Evolutionary conservation across 192 early-diverging fungal species (phyloP).

Genomic region (Entomortierella lignicola): DNA sequence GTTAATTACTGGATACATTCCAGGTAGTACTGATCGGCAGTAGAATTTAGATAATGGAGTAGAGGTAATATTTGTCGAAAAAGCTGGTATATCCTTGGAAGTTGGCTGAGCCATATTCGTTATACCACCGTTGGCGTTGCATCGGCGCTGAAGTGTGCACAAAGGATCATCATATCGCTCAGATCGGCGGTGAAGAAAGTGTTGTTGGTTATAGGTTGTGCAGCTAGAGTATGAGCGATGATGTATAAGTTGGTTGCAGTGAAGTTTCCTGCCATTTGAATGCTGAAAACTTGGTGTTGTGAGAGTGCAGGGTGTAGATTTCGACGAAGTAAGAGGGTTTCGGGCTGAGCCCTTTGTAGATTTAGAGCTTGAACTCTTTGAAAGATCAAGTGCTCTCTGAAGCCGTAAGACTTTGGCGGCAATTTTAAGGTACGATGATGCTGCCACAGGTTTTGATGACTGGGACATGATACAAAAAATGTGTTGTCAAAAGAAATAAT

Average conservation of each 20-base stretch:
- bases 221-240: constrained; percentile 3
- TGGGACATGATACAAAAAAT: background rate
- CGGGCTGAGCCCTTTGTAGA: constrained; percentile 18
- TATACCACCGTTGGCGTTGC: constrained; percentile 3
- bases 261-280: constrained; percentile 35
- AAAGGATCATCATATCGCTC: constrained; percentile 24
- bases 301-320: constrained; percentile 9
- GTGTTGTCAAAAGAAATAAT: background rate
- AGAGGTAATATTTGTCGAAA: too few species aligned
- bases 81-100: constrained; percentile 4
- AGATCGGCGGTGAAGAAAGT: constrained; percentile 5
- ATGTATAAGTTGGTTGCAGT: constrained; percentile 12
- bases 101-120: background rate
- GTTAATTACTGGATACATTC: constrained; percentile 12
- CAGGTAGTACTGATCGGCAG: constrained; percentile 24
- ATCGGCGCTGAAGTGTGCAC: constrained; percentile 25
- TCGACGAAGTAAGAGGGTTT: background rate
- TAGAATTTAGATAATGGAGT: constrained; percentile 17
- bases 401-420: constrained; percentile 44
- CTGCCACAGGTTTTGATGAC: constrained; percentile 27
- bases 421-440: constrained; percentile 29
- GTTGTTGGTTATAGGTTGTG: constrained; percentile 6
- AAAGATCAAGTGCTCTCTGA: constrained; percentile 15
- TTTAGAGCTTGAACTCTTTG: constrained; percentile 11
- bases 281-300: constrained; percentile 38